Evolutionary conservation across 768 basidiomycete species (phyloP), one percentile per base, ranked within the genome.

Genomic region (Russula ochroleuca): DNA sequence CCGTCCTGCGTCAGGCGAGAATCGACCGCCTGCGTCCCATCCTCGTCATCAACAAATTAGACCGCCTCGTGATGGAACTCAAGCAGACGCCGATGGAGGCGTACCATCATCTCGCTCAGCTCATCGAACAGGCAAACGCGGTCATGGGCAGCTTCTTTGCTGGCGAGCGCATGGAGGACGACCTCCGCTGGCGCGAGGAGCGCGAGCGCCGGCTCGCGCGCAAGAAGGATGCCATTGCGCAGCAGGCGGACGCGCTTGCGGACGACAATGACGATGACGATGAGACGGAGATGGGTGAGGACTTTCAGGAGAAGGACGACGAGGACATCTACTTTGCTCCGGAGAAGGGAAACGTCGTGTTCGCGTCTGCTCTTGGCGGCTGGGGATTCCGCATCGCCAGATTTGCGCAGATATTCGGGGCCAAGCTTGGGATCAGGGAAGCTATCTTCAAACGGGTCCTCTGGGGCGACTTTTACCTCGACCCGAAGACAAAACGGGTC

Each of bases 61-160:
- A 98, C 75, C 87, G 97, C 52, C 78, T 98, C 28, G 87, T 98
- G 56, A 94, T 90, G 23, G 97, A 98, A 72, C 85, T 99, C 57
- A 91, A 92, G 72, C 82, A 98, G 15, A 80, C 92, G 0, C 94
- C 97, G 1, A 79, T 85, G 3, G 97, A 98, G 73, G 95, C 94
- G 2, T 92, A 98, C 70, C 91, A 95, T 69, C 96, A 98, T 70
- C 84, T 99, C n/a, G 79, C 85, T 7, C 88, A 92, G 41, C 80
- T 98, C 15, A 92, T 99, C 57, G 96, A 98, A 73, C 92, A 97
- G 70, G 95, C 98, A 28, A 99, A 98, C 70, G 97, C 94, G 0
- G 92, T 98, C 56, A 96, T 98, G 94, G 97, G 97, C 0, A 85
- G 85, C 62, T 95, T 98, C 74, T 98, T 94, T 71, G 94, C 95